Conservation (phyloP, 78 protist species). For the slime mould (Dictyostelium discoideum) region DNA sequence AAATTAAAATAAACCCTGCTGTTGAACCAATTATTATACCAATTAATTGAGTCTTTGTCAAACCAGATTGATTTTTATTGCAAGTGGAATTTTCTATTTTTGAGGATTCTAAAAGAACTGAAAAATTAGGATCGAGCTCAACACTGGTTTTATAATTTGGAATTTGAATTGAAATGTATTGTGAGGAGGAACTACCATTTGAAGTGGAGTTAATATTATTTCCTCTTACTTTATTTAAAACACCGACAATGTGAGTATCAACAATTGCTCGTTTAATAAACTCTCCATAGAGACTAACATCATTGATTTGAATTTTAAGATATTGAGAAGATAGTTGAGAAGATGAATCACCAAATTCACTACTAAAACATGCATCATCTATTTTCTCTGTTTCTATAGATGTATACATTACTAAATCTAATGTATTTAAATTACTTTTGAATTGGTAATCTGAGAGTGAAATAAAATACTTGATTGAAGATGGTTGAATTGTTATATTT, state of each 20-base stretch:
- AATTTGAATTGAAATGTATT: neutral
- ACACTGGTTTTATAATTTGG: neutral
- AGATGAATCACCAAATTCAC: neutral
- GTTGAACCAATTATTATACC: neutral
- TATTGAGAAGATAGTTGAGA: neutral
- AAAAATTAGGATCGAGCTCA: neutral
- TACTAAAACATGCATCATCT: neutral
- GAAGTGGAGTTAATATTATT: neutral
- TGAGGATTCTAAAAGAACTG: neutral
- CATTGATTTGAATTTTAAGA: slow-evolving; percentile 11
- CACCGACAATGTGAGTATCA: neutral
- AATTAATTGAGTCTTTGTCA: neutral
- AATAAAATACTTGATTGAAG: neutral
- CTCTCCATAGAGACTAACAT: slow-evolving; percentile 4
- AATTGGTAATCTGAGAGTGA: neutral
- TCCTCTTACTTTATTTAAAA: neutral
- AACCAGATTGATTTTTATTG: neutral
- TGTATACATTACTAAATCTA: neutral
- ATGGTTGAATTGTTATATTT: neutral
- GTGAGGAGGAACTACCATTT: too few species aligned
- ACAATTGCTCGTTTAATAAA: slow-evolving; percentile 21
- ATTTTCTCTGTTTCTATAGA: neutral
- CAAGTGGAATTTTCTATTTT: neutral
- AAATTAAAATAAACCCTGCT: neutral
- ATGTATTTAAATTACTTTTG: neutral